These are phyloP conservation scores for Rosa lucieae DNA, from an alignment of 306 rosid species.

Conservation along the genomic window DNA sequence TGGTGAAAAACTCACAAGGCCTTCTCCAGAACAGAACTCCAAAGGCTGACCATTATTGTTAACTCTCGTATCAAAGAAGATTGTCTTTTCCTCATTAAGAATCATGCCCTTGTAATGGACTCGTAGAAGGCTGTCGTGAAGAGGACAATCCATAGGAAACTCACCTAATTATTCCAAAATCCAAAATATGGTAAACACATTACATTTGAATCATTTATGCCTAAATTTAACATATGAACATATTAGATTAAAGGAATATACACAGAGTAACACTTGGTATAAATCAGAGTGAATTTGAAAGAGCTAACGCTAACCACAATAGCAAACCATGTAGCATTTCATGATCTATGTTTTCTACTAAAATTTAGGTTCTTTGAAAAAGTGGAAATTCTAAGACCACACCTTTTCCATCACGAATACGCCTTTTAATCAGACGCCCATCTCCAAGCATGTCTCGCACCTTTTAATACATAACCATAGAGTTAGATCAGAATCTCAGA, in stretches of 20 bases:
- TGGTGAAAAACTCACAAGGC: constrained; percentile 68
- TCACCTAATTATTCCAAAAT: constrained; percentile 60
- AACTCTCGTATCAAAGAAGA: constrained; percentile 79
- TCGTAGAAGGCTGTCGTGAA: constrained; percentile 84
- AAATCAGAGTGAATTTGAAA: background rate
- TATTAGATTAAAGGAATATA: background rate
- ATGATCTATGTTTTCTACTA: constrained; percentile 12
- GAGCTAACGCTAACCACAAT: constrained; percentile 3
- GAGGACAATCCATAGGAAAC: constrained; percentile 99
- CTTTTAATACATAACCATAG: constrained; percentile 45
- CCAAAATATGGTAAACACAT: constrained; percentile 24
- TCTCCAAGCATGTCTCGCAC: constrained; percentile 99
- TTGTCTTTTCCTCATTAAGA: constrained; percentile 58
- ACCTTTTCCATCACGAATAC: constrained; percentile 92
- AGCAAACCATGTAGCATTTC: constrained; percentile 18
- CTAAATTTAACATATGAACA: background rate
- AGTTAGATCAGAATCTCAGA: constrained; percentile 19
- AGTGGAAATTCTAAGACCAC: constrained; percentile 17
- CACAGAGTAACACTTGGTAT: background rate
- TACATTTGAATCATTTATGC: background rate
- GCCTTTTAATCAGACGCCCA: constrained; percentile 88
- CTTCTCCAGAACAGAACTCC: constrained; percentile 97
- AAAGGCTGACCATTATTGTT: constrained; percentile 85
- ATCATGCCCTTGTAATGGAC: constrained; percentile 94
- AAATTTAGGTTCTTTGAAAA: constrained; percentile 9